Conservation (phyloP, 208 protist species). For the Trichomonas tenax region DNA sequence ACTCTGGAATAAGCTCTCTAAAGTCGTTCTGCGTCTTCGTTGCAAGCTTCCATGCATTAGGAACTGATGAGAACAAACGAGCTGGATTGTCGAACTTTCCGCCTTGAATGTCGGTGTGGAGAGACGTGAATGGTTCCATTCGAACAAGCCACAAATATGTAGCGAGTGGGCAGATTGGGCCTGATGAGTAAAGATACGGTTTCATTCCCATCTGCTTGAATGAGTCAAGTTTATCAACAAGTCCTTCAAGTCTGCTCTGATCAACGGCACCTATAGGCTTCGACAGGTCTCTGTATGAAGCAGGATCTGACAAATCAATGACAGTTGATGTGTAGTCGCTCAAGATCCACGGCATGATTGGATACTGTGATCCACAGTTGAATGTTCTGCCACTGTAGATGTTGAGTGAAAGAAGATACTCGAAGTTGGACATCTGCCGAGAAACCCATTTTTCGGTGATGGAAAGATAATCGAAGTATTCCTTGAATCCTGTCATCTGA, state of each 20-base stretch:
- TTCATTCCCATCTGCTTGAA: conserved; percentile 32
- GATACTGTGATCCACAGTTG: conserved; percentile 2
- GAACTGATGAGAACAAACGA: not conserved
- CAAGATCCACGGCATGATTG: conserved; percentile 7
- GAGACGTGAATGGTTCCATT: conserved; percentile 32
- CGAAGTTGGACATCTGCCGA: not conserved
- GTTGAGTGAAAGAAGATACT: not conserved
- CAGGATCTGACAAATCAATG: conserved; percentile 31
- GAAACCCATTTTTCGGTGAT: not conserved
- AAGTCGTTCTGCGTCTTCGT: not conserved
- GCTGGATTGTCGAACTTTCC: conserved; percentile 55
- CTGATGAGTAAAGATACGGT: conserved; percentile 91
- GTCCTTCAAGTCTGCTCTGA: not conserved
- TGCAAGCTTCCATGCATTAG: not conserved
- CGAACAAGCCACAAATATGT: conserved; percentile 28
- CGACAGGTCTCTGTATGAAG: conserved; percentile 38
- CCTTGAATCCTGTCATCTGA: not conserved
- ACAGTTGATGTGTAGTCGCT: not conserved
- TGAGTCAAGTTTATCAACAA: conserved; percentile 22
- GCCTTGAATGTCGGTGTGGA: conserved; percentile 41
- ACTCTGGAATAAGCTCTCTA: conserved; percentile 48
- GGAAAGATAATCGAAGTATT: not conserved
- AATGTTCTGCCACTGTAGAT: not conserved
- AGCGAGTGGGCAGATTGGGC: conserved; percentile 81
- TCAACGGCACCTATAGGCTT: conserved; percentile 54